Evolutionary conservation across 441 rosid genomes (phyloP), one percentile per base, ranked within the genome.

Genomic region (Gossypium lobatum): DNA sequence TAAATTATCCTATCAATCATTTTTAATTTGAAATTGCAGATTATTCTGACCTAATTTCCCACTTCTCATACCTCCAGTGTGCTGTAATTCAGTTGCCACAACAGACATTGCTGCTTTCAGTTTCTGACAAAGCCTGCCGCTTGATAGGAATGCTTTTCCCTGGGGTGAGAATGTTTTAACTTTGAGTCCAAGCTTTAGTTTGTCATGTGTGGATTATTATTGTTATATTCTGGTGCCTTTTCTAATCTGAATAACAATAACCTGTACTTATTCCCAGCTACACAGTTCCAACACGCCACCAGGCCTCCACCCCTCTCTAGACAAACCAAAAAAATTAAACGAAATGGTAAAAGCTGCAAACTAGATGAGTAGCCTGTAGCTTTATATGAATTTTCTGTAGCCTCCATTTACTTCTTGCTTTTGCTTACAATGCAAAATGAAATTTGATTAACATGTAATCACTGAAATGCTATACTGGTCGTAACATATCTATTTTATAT

Each of bases 81-180:
- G 99, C 99, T 65, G 98, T 95, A 70, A 95, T 95, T 79, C 98
- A 93, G 80, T 80, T 95, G 81, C 95, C 97, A 65, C 91, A 97
- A 21, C 98, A 91, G 85, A 95, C 98, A 0, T 76, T 95, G 80
- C 87, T 95, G 73, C 94, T 95, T 59, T 95, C 97, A n/a, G 96
- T 91, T 77, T 90, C 95, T 50, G 97, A 95, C 87, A 91, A 93
- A 80, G 94, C 97, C 67, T 91, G 82, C 83, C 97, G 94, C 82
- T 86, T 93, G 85, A 93, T 88, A 77, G 99, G 99, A 81, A 91
- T 91, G 99, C 97, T 95, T 74, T 95, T 93, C 71, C 99, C 97
- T 48, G 97, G 97, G 93, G 98, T 93, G 83, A 91, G 96, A 73
- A 77, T 45, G 42, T 64, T 75, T 50, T 71, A 25, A 50, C 75